Evolutionary conservation across 371 early-diverging fungal species (phyloP).

Genomic region (Amoeboaphelidium protococcarum): DNA sequence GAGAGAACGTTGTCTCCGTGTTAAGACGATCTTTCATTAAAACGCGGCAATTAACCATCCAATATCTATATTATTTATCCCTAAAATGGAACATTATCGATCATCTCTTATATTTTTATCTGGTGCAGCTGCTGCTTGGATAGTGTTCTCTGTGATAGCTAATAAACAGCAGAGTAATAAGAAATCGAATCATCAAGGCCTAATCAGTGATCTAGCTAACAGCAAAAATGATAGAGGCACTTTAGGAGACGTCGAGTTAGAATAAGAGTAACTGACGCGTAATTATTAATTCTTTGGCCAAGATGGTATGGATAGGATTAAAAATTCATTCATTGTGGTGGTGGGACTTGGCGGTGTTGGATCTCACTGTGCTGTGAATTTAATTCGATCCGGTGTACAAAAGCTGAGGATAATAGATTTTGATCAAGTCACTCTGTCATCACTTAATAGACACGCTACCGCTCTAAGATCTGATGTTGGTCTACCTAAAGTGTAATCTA

Average conservation of each 20-base stretch:
- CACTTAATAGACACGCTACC: conserved; percentile 72
- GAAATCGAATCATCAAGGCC: neutral
- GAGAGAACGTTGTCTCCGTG: too few species aligned
- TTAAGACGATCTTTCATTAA: too few species aligned
- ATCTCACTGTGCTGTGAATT: conserved; percentile 57
- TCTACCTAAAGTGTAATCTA: conserved; percentile 47
- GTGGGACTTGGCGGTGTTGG: conserved; percentile 88
- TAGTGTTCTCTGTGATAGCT: too few species aligned
- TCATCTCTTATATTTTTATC: too few species aligned
- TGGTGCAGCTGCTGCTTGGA: too few species aligned
- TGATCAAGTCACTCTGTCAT: conserved; percentile 73
- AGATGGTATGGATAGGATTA: conserved; percentile 30
- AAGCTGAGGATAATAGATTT: conserved; percentile 69
- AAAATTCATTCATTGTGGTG: conserved; percentile 54
- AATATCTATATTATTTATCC: too few species aligned
- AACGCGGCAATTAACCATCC: too few species aligned
- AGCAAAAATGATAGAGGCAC: conserved; percentile 4
- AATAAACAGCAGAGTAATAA: too few species aligned
- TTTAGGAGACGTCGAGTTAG: conserved; percentile 32
- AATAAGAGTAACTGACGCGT: conserved; percentile 56
- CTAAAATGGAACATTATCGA: too few species aligned
- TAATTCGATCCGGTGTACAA: conserved; percentile 62
- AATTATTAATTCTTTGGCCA: conserved; percentile 65
- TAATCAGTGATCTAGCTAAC: neutral
- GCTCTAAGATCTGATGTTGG: conserved; percentile 57